Percentiles rank a stretch among this genome's conserved stretches.
Evolutionary conservation across 2,329 filamentous ascomycete species (phyloP).

Genomic region (Fusarium pilosicola): DNA sequence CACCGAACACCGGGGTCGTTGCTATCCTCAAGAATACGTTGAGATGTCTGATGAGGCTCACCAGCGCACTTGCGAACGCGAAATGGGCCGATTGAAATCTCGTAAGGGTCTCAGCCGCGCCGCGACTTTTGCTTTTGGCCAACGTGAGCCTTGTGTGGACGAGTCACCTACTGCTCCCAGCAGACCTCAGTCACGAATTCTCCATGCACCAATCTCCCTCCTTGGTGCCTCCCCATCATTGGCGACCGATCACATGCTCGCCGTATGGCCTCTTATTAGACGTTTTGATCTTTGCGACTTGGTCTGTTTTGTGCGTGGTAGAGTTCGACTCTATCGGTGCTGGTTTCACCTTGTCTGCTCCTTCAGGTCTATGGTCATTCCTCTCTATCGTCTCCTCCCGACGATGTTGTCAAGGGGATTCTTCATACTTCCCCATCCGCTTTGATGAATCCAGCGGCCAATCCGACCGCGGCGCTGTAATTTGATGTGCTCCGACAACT

Average conservation of each 20-base stretch:
- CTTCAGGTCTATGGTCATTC: slow-evolving; percentile 32
- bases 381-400: slow-evolving; percentile 21
- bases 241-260: slow-evolving; percentile 64
- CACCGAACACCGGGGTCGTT: slow-evolving; percentile 78
- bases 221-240: slow-evolving; percentile 56
- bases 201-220: slow-evolving; percentile 53
- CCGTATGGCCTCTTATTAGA: slow-evolving; percentile 73
- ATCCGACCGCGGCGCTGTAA: slow-evolving; percentile 15
- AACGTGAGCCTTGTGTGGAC: slow-evolving; percentile 67
- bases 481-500: slow-evolving; percentile 13
- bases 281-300: slow-evolving; percentile 30
- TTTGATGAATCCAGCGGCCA: slow-evolving; percentile 22
- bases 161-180: slow-evolving; percentile 69
- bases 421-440: slow-evolving; percentile 3
- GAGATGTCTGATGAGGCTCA: slow-evolving; percentile 96
- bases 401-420: slow-evolving; percentile 28
- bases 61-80: slow-evolving; percentile 90
- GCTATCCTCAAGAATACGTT: slow-evolving; percentile 94
- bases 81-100: slow-evolving; percentile 92
- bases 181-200: slow-evolving; percentile 52
- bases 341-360: slow-evolving; percentile 42
- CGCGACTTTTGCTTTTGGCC: slow-evolving; percentile 94
- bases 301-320: slow-evolving; percentile 44
- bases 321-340: slow-evolving; percentile 39
- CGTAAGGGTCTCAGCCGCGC: slow-evolving; percentile 86